Base-by-base conservation (phyloP, 441 rosid species). In the Euphorbia corollata region DNA sequence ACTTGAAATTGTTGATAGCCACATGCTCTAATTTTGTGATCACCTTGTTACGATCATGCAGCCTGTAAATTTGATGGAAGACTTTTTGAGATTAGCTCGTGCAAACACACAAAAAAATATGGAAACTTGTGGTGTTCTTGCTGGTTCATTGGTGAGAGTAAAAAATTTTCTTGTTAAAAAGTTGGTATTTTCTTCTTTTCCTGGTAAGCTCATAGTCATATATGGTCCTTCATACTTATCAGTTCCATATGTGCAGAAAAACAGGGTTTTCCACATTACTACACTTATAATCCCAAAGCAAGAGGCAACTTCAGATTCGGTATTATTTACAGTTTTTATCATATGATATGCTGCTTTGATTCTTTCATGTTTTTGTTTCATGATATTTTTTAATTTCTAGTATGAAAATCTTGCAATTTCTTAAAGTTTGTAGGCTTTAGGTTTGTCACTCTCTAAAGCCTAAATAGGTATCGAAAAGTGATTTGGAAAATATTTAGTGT, bases 261-360 rank as follows among this genome's bases (percentile, higher is more conserved):
- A 94, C 82, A 88, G 87, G 84, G 92, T 88, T 59, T 94, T 94
- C 78, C 92, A 94, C 62, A 88, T 94, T 71, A 91, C 92, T 39
- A 85, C 89, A 6, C 99, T 94, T 70, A 89, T 91, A 72, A 76
- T 94, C 68, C 98, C 98, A 60, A 94, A 94, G 90, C 98, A 94
- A 77, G 97, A 91, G 80, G 86, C 97, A 47, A 94, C 99, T 62
- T 89, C 99, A 61, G 98, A 94, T 88, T 86, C 90, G 74, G 98
- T 91, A 89, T 13, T 38, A 80, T 67, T 71, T 19, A 30, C 57
- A 56, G 45, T 38, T 64, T 27, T 18, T 48, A 27, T 27, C 18
- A 8, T 51, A 36, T 36, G 41, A 5, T 36, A 36, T 2, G 9
- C 41, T 36, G 2, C 32, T 27, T 27, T 27, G 32, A 27, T 27